Evolutionary conservation across 2,329 filamentous ascomycete genomes (phyloP), one percentile per base, ranked within the genome.

Genomic region (Chaetomiaceae sp.): DNA sequence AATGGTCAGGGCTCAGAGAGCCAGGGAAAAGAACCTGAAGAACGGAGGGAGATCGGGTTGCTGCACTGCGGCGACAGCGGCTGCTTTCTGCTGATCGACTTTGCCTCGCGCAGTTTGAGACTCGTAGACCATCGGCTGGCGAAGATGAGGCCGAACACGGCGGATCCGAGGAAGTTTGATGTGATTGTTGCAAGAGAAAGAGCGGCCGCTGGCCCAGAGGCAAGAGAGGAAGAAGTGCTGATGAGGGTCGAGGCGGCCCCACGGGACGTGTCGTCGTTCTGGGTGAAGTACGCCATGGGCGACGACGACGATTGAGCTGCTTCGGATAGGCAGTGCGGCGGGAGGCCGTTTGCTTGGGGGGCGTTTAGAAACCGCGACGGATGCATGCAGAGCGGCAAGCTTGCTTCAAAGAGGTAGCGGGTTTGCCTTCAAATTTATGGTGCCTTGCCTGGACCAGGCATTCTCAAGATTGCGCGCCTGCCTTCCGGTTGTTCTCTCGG

Each of bases 61-160:
- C 47, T 55, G 6, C 42, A 43, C 32, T 53, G 45, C 37, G 42
- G 45, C 18, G 41, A 22, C 11, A 14, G 24, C 18, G 18, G 6
- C 18, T 30, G 22, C 42, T 51, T 55, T 26, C 15, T 53, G 35
- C 38, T 55, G 32, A 35, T 53, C 10, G 45, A 55, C 15, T 53
- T 55, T 43, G 26, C 9, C 4, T n/a, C 17, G 34, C n/a, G 47
- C 12, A 30, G 9, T 6, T 14, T 55, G 4, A 14, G 48, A 22
- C 15, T 51, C 4, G 49, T 52, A 8, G 48, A 49, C 10, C 38
- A 48, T 32, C 6, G 41, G 30, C 38, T 54, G 26, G 50, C 48
- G 14, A 26, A 27, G 19, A 38, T 42, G 41, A 26, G 18, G 36
- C 30, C 35, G 17, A 52, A 49, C 27, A 11, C 4, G 17, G 22